Conservation (phyloP, 305 asterid genomes). For the Salvia sclarea region DNA sequence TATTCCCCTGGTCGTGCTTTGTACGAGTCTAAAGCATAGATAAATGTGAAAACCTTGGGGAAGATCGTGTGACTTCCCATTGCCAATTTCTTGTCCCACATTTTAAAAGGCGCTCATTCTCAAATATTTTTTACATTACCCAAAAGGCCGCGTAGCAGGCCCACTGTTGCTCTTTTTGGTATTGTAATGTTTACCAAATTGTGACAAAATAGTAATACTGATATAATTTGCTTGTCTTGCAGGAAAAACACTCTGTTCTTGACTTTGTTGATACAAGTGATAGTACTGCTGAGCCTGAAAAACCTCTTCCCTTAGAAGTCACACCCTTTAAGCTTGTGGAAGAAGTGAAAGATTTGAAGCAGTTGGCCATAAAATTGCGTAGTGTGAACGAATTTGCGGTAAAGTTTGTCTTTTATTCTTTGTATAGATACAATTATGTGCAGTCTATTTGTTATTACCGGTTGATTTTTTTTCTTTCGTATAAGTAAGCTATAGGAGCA, state of each 20-base stretch:
- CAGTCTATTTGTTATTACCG: conserved; percentile 3
- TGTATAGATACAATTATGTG: background rate
- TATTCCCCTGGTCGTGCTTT: background rate
- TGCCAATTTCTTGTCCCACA: background rate
- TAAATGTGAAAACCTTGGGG: conserved; percentile 6
- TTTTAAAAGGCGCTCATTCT: background rate
- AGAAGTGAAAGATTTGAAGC: conserved; percentile 90
- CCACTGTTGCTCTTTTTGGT: conserved; percentile 4
- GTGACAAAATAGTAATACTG: conserved; percentile 13
- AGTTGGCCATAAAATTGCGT: conserved; percentile 68
- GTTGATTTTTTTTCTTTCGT: background rate
- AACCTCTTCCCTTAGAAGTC: conserved; percentile 70
- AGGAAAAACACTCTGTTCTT: conserved; percentile 68
- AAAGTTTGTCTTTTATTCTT: conserved; percentile 29
- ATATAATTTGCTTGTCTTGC: conserved; percentile 33
- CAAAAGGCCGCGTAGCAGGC: background rate
- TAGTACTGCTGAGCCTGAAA: conserved; percentile 45
- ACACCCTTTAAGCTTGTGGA: conserved; percentile 81
- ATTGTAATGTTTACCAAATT: conserved; percentile 13
- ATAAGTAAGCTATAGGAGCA: background rate
- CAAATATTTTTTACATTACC: background rate
- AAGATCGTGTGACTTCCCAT: conserved; percentile 2
- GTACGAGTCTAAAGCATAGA: background rate
- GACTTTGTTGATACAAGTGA: conserved; percentile 70
- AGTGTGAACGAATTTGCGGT: conserved; percentile 90